Evolutionary conservation across 75 land plant species (phyloP).

Genomic region (Adiantum capillusveneris): DNA sequence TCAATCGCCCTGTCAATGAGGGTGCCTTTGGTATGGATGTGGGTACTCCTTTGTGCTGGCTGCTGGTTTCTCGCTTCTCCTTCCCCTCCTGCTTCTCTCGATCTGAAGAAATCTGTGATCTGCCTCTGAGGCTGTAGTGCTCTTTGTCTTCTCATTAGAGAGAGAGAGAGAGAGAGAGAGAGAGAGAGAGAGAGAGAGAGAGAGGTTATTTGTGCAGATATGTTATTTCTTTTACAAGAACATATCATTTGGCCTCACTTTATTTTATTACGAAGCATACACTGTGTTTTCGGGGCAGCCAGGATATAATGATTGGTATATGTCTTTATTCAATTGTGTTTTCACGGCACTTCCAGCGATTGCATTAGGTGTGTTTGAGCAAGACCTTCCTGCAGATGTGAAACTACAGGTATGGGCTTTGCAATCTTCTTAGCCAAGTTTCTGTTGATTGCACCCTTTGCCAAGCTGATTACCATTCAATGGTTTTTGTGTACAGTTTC

Average conservation of each 20-base stretch:
- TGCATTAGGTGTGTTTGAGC: constrained; percentile 17
- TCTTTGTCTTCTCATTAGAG: no score
- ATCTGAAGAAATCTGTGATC: no score
- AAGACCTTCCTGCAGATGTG: constrained; percentile 16
- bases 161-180: background rate
- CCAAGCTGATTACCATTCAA: no score
- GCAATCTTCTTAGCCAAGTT: background rate
- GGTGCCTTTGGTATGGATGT: no score
- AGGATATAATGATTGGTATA: constrained; percentile 22
- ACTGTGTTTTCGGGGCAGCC: constrained; percentile 21
- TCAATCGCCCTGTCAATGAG: no score
- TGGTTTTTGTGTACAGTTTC: constrained; percentile 54
- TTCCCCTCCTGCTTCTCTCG: no score
- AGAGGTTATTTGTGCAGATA: constrained; percentile 13
- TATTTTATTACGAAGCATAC: constrained; percentile 18
- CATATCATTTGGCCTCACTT: constrained; percentile 14
- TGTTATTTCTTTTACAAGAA: constrained; percentile 27
- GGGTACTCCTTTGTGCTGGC: no score
- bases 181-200: background rate
- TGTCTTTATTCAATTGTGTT: constrained; percentile 18
- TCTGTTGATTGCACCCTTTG: background rate
- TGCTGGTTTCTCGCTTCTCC: no score
- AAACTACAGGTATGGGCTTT: background rate
- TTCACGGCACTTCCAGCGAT: constrained; percentile 21
- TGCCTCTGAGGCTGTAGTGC: no score